Conservation (phyloP, 345 rosid species). For the Citrus trifoliata region DNA sequence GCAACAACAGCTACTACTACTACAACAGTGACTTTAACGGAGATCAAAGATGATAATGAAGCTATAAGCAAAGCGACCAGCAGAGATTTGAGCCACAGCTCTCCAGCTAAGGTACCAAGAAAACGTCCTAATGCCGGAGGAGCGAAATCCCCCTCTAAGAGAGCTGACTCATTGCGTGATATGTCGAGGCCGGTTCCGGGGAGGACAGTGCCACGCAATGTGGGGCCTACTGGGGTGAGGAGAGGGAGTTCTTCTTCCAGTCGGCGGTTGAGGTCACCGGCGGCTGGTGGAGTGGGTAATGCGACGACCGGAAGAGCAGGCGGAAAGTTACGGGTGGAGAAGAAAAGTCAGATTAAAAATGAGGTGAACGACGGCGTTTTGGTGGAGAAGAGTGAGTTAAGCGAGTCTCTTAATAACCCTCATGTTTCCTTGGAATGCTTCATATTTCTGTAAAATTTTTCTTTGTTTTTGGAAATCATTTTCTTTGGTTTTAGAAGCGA, state of each 20-base stretch:
- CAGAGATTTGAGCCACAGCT: conserved; percentile 23
- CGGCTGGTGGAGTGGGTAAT: conserved; percentile 28
- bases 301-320: conserved; percentile 21
- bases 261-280: conserved; percentile 41
- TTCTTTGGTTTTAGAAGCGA: not conserved
- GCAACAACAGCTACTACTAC: conserved; percentile 45
- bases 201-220: conserved; percentile 29
- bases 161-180: conserved; percentile 5
- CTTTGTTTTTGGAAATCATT: not conserved
- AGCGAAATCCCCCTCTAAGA: conserved; percentile 28
- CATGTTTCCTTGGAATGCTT: conserved; percentile 76
- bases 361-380: conserved; percentile 22
- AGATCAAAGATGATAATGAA: conserved; percentile 55
- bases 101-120: conserved; percentile 39
- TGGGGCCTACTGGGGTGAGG: conserved; percentile 30
- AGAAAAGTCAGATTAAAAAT: conserved; percentile 4
- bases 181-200: conserved; percentile 23
- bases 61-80: conserved; percentile 43
- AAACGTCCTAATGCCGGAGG: conserved; percentile 35
- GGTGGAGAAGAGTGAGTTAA: conserved; percentile 19
- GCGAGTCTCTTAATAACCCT: conserved; percentile 56
- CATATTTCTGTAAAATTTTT: conserved; percentile 53
- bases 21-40: conserved; percentile 17
- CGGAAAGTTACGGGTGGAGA: conserved; percentile 16
- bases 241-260: conserved; percentile 25